Conservation (phyloP, 495 filamentous ascomycete species). For the Podospora anserina region DNA sequence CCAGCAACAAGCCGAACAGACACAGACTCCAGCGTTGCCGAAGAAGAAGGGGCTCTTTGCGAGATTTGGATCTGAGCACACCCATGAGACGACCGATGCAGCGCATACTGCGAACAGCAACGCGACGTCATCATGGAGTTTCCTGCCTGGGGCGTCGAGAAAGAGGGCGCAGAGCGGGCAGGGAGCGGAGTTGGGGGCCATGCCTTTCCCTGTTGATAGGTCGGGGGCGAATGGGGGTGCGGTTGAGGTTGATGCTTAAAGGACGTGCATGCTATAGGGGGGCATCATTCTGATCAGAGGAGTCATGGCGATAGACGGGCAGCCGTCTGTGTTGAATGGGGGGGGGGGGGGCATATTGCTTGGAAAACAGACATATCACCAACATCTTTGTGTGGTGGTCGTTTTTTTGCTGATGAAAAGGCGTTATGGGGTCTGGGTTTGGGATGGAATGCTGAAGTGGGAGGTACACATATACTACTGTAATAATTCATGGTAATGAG, state of each 20-base stretch:
- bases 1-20: conserved; percentile 20
- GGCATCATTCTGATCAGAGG: background rate
- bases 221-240: conserved; percentile 24
- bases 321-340: background rate
- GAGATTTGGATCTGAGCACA: conserved; percentile 56
- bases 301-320: background rate
- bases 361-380: background rate
- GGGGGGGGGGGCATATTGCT: background rate
- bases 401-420: background rate
- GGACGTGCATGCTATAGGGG: background rate
- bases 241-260: conserved; percentile 6
- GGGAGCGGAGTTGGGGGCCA: conserved; percentile 63
- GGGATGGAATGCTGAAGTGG: background rate
- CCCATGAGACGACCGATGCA: background rate
- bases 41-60: conserved; percentile 85
- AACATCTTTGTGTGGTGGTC: background rate
- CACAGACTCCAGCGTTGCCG: conserved; percentile 23
- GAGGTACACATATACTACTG: background rate
- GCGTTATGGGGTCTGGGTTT: background rate
- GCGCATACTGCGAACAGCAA: background rate
- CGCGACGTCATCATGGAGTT: conserved; percentile 46
- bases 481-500: conserved; percentile 7
- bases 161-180: conserved; percentile 73
- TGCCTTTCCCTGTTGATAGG: conserved; percentile 36
- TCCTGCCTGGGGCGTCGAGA: conserved; percentile 66